A percentile compares a stretch with the other conserved stretches of the same genome.
These are phyloP conservation scores for Suillus decipiens DNA, from an alignment of 768 basidiomycete species.

Conservation along the genomic window DNA sequence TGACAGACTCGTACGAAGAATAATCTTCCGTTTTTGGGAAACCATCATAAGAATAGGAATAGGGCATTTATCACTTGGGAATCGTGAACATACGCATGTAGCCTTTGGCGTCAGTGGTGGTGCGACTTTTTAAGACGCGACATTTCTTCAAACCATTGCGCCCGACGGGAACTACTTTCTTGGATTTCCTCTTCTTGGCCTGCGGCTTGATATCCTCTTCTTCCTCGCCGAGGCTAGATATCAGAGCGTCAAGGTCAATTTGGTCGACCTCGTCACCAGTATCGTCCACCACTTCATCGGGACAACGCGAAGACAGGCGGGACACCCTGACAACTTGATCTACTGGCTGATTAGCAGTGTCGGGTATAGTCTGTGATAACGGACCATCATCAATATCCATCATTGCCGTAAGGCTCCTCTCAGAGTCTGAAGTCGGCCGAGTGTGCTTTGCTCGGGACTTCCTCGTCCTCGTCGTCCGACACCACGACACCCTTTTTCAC, in stretches of 20 bases:
- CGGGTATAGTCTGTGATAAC: conserved; percentile 21
- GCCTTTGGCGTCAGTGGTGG: conserved; percentile 61
- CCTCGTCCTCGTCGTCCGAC: conserved; percentile 63
- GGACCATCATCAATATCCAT: conserved; percentile 81
- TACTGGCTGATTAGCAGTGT: conserved; percentile 18
- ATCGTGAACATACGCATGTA: conserved; percentile 58
- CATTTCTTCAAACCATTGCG: conserved; percentile 78
- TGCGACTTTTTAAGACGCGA: conserved; percentile 60
- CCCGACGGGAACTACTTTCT: conserved; percentile 51
- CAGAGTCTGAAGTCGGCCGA: conserved; percentile 44
- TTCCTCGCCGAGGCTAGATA: conserved; percentile 29
- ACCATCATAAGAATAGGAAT: background rate
- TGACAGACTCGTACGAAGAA: conserved; percentile 79
- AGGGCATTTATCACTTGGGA: background rate
- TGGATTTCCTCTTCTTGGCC: conserved; percentile 38
- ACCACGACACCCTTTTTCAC: conserved; percentile 51
- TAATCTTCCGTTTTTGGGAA: conserved; percentile 71
- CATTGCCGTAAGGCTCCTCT: conserved; percentile 51
- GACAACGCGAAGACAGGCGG: conserved; percentile 20
- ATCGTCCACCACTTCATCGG: conserved; percentile 30
- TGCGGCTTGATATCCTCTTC: conserved; percentile 35
- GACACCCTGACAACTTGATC: conserved; percentile 29
- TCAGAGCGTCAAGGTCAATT: conserved; percentile 28
- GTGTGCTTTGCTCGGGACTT: conserved; percentile 26
- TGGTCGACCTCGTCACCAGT: conserved; percentile 32